Conservation (phyloP, 2,329 filamentous ascomycete species). For the Cercospora sojina region DNA sequence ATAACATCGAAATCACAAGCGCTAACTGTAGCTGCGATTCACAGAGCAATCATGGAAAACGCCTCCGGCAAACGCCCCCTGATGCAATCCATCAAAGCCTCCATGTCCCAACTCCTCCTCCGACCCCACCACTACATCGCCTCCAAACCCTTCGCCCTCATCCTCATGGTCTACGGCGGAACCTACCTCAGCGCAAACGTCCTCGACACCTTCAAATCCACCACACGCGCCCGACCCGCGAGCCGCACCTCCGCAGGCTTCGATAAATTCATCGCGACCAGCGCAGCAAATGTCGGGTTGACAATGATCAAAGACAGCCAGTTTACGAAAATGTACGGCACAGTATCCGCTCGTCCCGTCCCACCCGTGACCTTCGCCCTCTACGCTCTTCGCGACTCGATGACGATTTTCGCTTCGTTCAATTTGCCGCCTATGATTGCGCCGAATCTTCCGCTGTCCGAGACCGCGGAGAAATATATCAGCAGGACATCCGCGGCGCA, state of each 20-base stretch:
- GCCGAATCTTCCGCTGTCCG: slow-evolving; percentile 56
- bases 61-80: slow-evolving; percentile 68
- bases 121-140: slow-evolving; percentile 62
- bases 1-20: too few species aligned
- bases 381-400: slow-evolving; percentile 78
- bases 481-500: slow-evolving; percentile 60
- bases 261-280: slow-evolving; percentile 78
- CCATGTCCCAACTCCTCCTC: slow-evolving; percentile 57
- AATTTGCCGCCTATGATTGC: slow-evolving; percentile 81
- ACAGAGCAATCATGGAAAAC: slow-evolving; percentile 79
- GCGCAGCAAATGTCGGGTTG: slow-evolving; percentile 76
- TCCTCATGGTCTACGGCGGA: slow-evolving; percentile 72
- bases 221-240: slow-evolving; percentile 57
- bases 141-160: slow-evolving; percentile 66
- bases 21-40: too few species aligned
- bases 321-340: slow-evolving; percentile 80
- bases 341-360: slow-evolving; percentile 46
- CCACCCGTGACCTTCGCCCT: slow-evolving; percentile 70
- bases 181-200: slow-evolving; percentile 88
- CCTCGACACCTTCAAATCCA: slow-evolving; percentile 76
- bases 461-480: slow-evolving; percentile 54
- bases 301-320: slow-evolving; percentile 88
- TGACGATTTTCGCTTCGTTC: slow-evolving; percentile 90
- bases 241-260: slow-evolving; percentile 68
- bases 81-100: slow-evolving; percentile 58